phyloP scores from a whole-genome alignment of 257 asterid species.

The Solanum bulbocastanum region DNA sequence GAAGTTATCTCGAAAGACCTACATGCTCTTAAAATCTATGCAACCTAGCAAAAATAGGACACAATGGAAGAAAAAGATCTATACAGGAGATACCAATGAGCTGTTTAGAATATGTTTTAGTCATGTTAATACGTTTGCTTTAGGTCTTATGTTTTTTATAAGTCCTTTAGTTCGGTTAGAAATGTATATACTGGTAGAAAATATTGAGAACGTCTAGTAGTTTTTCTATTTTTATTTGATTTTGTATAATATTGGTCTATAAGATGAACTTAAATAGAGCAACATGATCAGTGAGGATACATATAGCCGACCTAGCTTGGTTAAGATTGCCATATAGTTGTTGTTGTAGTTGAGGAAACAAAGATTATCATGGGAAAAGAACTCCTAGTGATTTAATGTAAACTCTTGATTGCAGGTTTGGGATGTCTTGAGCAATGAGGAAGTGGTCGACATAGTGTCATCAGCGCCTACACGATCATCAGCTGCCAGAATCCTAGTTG shows the following conservation, averaged over 20 bases:
- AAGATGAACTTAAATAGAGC: background rate
- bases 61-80: background rate
- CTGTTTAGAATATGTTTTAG: background rate
- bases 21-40: background rate
- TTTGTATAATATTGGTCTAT: background rate
- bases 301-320: background rate
- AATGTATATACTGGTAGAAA: background rate
- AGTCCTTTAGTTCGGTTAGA: background rate
- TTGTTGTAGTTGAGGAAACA: background rate
- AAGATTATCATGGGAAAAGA: background rate
- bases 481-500: constrained; percentile 70
- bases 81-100: background rate
- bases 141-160: background rate
- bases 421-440: constrained; percentile 94
- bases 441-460: constrained; percentile 76
- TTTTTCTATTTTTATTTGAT: background rate
- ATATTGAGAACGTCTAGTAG: background rate
- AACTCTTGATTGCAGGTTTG: constrained; percentile 53
- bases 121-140: background rate
- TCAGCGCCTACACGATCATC: constrained; percentile 68
- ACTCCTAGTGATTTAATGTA: background rate
- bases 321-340: background rate
- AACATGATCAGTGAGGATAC: background rate
- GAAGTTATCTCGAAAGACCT: background rate
- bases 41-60: background rate